Conservation (phyloP, 1,284 basidiomycete genomes). For the Coniferiporia weirii region DNA sequence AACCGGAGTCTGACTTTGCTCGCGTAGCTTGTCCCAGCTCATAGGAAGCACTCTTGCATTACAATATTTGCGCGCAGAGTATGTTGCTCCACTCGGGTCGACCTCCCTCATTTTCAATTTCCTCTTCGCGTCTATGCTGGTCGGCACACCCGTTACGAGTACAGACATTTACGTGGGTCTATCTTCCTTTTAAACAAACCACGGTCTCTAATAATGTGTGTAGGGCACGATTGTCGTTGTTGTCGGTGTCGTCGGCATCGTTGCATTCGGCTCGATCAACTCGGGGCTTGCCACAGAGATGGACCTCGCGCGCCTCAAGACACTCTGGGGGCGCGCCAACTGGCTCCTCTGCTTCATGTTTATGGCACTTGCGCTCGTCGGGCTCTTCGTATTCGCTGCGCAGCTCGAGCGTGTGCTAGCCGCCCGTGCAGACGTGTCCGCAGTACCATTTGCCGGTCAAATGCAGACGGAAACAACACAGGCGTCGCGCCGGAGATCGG, state of each 20-base stretch:
- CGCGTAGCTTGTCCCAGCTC: conserved; percentile 67
- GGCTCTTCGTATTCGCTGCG: conserved; percentile 59
- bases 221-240: conserved; percentile 80
- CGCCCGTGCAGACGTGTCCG: conserved; percentile 57
- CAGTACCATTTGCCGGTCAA: conserved; percentile 46
- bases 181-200: background rate
- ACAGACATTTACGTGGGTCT: conserved; percentile 70
- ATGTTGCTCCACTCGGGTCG: conserved; percentile 79
- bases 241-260: conserved; percentile 79
- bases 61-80: conserved; percentile 87
- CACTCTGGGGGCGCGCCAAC: conserved; percentile 75
- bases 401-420: conserved; percentile 66
- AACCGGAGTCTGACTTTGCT: background rate
- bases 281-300: conserved; percentile 66
- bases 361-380: conserved; percentile 64
- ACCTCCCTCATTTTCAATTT: conserved; percentile 87
- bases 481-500: conserved; percentile 21
- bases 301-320: conserved; percentile 66
- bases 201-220: background rate
- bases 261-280: conserved; percentile 81
- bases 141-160: conserved; percentile 75
- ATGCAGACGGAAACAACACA: conserved; percentile 19
- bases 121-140: conserved; percentile 77
- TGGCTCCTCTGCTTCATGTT: conserved; percentile 88
- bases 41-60: conserved; percentile 82